A percentile compares a stretch with the other conserved stretches of the same genome.
These are phyloP conservation scores for Apiospora kogelbergensis DNA, from an alignment of 2,329 filamentous ascomycete species.

Conservation along the genomic window DNA sequence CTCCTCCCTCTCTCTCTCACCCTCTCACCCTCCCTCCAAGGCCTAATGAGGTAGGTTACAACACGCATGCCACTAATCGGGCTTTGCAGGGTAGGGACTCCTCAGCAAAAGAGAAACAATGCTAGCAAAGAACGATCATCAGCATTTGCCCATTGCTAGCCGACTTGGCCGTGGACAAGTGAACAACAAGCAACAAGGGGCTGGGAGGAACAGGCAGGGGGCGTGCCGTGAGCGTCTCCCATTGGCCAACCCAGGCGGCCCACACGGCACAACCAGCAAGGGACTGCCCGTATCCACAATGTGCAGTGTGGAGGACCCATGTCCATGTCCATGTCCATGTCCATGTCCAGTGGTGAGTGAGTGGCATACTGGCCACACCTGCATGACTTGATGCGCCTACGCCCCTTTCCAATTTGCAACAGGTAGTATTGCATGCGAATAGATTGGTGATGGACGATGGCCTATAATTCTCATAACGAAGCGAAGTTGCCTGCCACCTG, in stretches of 20 bases:
- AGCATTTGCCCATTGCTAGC: conserved; percentile 4
- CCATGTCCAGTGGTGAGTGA: neutral
- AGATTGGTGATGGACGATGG: neutral
- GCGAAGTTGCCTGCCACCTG: neutral
- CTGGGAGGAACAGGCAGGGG: neutral
- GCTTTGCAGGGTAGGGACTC: neutral
- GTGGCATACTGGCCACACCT: neutral
- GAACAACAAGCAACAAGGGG: neutral
- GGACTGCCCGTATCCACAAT: neutral
- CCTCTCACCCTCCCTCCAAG: neutral
- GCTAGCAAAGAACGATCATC: conserved; percentile 4
- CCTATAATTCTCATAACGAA: no score
- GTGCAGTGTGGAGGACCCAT: neutral
- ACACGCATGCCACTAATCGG: neutral
- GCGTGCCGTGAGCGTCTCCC: neutral
- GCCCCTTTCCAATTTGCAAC: neutral
- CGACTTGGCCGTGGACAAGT: neutral
- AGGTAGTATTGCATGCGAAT: neutral
- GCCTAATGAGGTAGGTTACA: conserved; percentile 3
- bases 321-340: neutral
- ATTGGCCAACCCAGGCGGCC: neutral
- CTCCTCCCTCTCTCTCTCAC: no score
- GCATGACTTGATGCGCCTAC: conserved; percentile 1
- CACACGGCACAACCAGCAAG: neutral
- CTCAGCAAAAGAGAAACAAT: neutral